Evolutionary conservation across 2,329 filamentous ascomycete genomes (phyloP), one percentile per base, ranked within the genome.

Genomic region (Magnaporthales sp.): DNA sequence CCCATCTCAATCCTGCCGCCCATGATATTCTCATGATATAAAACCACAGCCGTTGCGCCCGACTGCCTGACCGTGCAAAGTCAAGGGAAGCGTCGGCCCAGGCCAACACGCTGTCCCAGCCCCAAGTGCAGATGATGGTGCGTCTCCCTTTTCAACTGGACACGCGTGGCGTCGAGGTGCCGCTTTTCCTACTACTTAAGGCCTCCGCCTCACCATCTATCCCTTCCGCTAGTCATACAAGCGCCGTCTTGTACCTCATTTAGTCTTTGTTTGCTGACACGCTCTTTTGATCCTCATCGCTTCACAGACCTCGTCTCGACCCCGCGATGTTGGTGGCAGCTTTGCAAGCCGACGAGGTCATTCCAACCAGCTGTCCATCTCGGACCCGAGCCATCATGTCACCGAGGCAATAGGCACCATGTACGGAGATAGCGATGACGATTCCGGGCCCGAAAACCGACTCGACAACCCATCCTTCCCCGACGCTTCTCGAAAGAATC

Each of bases 391-490:
- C 79, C 92, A 97, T 79, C 93, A 97, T 85, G 92, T 97, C 75
- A 97, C 93, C 67, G 93, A 97, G 77, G 91, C 92, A 68, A 96
- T 97, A 77, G 92, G 92, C 65, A 93, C 93, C 73, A 86, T 96
- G 78, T 97, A 97, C 78, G 91, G 91, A 73, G 90, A 92, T 74
- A 86, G 87, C 73, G 86, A 89, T 71, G 86, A 91, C 72, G 84
- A 86, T 71, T 86, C 78, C 2, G 71, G 75, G 30, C 80, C 81
- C 68, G 77, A 79, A 67, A 77, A 79, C 24, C 70, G 83, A 26
- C 86, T 89, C 65, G 78, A 80, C 26, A 71, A 82, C 56, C 62
- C 32, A 9, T 22, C 51, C 22, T 26, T 54, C 1, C 63, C 63
- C n/a, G 63, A 58, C n/a, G 1, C 11, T 24, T 15, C n/a, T 29